These are phyloP conservation scores for Suillus paluster DNA, from an alignment of 768 basidiomycete genomes.

Conservation along the genomic window DNA sequence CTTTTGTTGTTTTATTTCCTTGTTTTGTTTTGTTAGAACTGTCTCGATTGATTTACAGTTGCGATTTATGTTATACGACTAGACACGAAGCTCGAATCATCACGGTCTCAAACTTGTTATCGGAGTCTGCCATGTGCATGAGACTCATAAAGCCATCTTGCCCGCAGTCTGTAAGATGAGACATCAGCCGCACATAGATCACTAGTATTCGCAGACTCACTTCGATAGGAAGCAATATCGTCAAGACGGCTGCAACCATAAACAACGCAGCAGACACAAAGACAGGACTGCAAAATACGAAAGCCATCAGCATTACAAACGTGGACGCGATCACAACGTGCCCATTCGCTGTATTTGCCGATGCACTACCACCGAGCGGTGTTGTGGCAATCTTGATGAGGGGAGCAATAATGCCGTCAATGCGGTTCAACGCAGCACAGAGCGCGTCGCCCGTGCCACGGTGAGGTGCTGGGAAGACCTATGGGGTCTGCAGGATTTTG, in stretches of 20 bases:
- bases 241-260: constrained; percentile 43
- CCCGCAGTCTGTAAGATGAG: constrained; percentile 29
- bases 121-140: not conserved
- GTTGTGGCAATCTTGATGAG: constrained; percentile 54
- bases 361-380: constrained; percentile 30
- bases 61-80: constrained; percentile 2
- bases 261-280: constrained; percentile 53
- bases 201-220: constrained; percentile 25
- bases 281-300: constrained; percentile 40
- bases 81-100: not conserved
- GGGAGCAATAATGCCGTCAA: constrained; percentile 52
- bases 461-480: constrained; percentile 61
- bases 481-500: constrained; percentile 44
- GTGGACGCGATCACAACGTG: constrained; percentile 19
- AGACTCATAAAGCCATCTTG: constrained; percentile 14
- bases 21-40: not conserved
- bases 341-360: constrained; percentile 41
- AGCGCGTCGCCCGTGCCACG: constrained; percentile 60
- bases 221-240: constrained; percentile 53
- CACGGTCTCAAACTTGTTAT: not conserved
- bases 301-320: not conserved
- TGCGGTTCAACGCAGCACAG: constrained; percentile 51
- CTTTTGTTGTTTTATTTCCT: constrained; percentile 2
- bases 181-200: not conserved
- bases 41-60: not conserved